Evolutionary conservation across 495 filamentous ascomycete genomes (phyloP), one percentile per base, ranked within the genome.

Genomic region (Geopyxis carbonaria): DNA sequence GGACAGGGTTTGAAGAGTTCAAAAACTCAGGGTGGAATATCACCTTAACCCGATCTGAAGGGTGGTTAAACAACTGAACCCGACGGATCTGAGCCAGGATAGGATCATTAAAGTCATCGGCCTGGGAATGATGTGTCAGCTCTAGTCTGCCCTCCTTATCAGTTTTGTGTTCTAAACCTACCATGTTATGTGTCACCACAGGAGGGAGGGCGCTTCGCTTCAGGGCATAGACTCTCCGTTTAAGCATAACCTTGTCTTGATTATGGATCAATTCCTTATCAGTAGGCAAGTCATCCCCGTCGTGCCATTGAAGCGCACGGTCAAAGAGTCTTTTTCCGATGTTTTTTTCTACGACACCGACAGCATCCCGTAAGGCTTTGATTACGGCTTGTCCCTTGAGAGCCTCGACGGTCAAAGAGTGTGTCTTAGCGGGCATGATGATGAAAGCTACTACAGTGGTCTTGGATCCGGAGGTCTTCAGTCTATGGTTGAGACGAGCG

Each of bases 101-200:
- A 19, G 87, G 89, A 47, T 97, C 89, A 34, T 93, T 87, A 11
- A 64, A 54, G 59, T 97, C 89, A 51, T 93, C 92, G 50, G 77
- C 62, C 52, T 56, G 31, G 21, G 18, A 9, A 13, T 8, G 22
- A n/a, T n/a, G 1, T 27, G 39, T 31, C 14, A 38, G 41, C 13
- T 22, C 8, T 19, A 15, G 10, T 10, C 21, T 37, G 21, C 18
- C 34, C 34, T 18, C 15, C 15, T 37, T 10, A 21, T 37, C 21
- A 37, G 7, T 23, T 11, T 7, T 10, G 5, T 14, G 31, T 33
- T 22, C 15, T 7, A 37, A n/a, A 37, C 51, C 39, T 40, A 56
- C 52, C 89, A 97, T 97, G 65, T 97, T 97, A 66, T 97, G 89
- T n/a, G 89, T 97, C 19, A 97, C 89, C 50, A 97, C 91, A 6